Percentiles rank a stretch among this genome's conserved stretches.
Conservation (phyloP, 1,284 basidiomycete species). For the Cryptococcus sp. region DNA sequence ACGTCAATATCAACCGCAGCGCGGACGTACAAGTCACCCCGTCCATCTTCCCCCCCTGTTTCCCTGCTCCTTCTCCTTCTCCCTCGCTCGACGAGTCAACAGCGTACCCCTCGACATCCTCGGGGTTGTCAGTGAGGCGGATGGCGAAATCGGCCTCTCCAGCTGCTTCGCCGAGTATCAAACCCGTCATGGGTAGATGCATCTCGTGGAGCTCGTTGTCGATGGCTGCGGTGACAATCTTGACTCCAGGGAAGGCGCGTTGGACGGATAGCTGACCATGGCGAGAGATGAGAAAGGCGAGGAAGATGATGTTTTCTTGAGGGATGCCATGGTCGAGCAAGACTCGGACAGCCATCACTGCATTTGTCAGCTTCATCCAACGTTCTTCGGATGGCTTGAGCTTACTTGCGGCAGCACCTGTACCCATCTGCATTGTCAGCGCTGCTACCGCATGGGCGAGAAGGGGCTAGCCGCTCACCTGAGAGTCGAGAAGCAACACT, state of each 20-base stretch:
- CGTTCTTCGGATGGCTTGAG: neutral
- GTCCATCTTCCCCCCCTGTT: too few species aligned
- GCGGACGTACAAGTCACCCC: slow-evolving; percentile 8
- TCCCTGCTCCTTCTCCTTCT: too few species aligned
- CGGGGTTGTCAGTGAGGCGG: slow-evolving; percentile 18
- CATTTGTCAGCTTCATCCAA: slow-evolving; percentile 2
- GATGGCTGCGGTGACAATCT: slow-evolving; percentile 74
- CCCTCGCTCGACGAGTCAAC: slow-evolving; percentile 19
- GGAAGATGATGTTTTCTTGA: slow-evolving; percentile 75
- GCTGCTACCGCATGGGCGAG: neutral
- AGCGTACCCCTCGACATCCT: slow-evolving; percentile 13
- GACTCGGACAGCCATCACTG: slow-evolving; percentile 86
- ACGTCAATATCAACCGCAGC: neutral
- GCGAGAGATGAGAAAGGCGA: slow-evolving; percentile 79
- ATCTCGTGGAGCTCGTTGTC: slow-evolving; percentile 51
- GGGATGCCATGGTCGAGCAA: slow-evolving; percentile 90
- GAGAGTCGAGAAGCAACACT: slow-evolving; percentile 89
- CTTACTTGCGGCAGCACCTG: slow-evolving; percentile 74
- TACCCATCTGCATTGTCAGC: slow-evolving; percentile 65
- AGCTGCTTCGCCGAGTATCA: slow-evolving; percentile 30
- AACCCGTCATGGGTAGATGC: slow-evolving; percentile 28
- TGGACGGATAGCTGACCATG: slow-evolving; percentile 71
- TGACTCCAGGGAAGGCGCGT: slow-evolving; percentile 73
- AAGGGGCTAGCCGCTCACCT: slow-evolving; percentile 50
- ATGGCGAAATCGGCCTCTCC: slow-evolving; percentile 41